Evolutionary conservation across 768 basidiomycete genomes (phyloP), one percentile per base, ranked within the genome.

Genomic region (Boletus vermiculosoides): DNA sequence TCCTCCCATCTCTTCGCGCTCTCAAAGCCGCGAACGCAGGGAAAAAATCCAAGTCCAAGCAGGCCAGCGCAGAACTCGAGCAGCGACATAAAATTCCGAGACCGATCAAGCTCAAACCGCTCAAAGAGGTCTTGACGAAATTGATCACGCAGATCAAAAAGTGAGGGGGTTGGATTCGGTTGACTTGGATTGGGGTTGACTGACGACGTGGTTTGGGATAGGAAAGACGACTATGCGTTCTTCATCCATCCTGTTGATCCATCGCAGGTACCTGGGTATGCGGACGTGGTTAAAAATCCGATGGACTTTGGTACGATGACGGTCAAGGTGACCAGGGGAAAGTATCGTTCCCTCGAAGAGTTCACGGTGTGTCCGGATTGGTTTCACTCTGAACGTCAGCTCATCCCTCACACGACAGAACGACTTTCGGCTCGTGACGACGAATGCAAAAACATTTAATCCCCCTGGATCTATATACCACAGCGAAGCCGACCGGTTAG

Each of bases 231-330:
- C 71, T 92, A 92, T 77, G 89, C 87, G 2, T 92, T 92, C 72
- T 92, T 92, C 69, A 70, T 91, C 54, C 65, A 71, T 37, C 89
- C 89, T 2, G 90, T 92, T 7, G 79, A 90, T 68, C 69, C 72
- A 0, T 68, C 74, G 2, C 78, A 81, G 60, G 84, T 90, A 0
- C 79, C 84, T 12, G 84, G 84, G 1, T 88, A 88, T 61, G 55
- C 75, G 13, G 84, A 88, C 76, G 74, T 86, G 47, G 83, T 98
- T 50, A 86, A 88, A 63, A 78, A 79, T 20, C 94, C 95, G 8
- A 98, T 98, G 94, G 94, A 98, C 66, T 78, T 98, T 54, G 90
- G 90, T 0, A 94, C 94, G 0, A 89, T 98, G 77, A 74, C 85
- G 20, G 76, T 77, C 53, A 96, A 94, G 72, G 88, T 94, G 45